phyloP scores from a whole-genome alignment of 129 eudicot genomes.

The Smallanthus sonchifolius region DNA sequence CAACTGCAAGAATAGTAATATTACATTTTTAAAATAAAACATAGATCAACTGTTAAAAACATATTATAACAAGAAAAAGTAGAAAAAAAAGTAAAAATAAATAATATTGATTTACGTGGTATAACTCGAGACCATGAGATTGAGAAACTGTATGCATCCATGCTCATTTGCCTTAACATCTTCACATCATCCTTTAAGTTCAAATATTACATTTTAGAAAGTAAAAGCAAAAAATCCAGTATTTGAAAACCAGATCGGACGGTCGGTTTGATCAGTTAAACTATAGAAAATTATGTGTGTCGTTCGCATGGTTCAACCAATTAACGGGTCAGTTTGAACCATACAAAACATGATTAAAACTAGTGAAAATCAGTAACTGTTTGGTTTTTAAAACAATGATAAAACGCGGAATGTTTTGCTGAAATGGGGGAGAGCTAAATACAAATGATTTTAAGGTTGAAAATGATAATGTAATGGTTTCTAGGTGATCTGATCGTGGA shows the following conservation, averaged over 20 bases:
- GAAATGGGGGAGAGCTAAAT: too few relatives aligned
- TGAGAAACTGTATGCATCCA: constrained; percentile 54
- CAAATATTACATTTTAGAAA: not conserved
- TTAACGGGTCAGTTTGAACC: not conserved
- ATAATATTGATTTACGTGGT: constrained; percentile 26
- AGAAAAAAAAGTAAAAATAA: not conserved
- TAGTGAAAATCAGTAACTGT: not conserved
- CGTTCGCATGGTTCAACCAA: too few relatives aligned
- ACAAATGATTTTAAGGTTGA: too few relatives aligned
- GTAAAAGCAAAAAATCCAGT: not conserved
- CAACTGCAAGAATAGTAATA: constrained; percentile 33
- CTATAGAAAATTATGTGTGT: too few relatives aligned
- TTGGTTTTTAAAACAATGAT: too few relatives aligned
- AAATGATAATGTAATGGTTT: too few relatives aligned
- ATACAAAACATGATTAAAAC: not conserved
- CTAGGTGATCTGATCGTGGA: too few relatives aligned
- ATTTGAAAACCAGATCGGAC: not conserved
- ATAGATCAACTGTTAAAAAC: not conserved
- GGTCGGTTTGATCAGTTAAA: too few relatives aligned
- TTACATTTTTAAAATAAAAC: not conserved
- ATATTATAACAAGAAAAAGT: not conserved
- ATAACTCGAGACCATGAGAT: constrained; percentile 49
- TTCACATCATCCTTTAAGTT: constrained; percentile 42
- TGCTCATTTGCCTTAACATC: constrained; percentile 34
- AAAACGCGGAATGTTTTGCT: too few relatives aligned